phyloP scores from a whole-genome alignment of 108 stramenopile genomes.

The Hondaea fermentalgiana region DNA sequence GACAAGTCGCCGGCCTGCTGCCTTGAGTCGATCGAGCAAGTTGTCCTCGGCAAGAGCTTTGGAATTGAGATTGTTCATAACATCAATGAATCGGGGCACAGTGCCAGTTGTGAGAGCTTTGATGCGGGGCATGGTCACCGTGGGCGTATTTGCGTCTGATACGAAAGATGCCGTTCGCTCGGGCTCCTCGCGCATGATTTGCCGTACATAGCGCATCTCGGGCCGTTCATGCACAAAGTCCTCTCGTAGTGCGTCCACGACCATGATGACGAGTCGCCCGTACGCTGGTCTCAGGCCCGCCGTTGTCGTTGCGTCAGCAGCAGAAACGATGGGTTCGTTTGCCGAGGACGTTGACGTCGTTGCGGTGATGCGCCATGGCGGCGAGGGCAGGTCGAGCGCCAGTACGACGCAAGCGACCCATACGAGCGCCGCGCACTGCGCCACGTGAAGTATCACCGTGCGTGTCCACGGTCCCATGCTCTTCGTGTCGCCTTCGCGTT shows the following conservation, averaged over 20 bases:
- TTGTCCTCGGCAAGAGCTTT: neutral
- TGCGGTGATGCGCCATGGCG: neutral
- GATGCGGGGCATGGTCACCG: conserved; percentile 9
- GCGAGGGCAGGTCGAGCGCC: neutral
- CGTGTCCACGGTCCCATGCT: too few species aligned
- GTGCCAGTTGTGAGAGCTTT: neutral
- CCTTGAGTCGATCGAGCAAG: neutral
- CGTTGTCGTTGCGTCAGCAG: too few species aligned
- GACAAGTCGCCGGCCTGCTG: neutral
- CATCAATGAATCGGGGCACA: neutral
- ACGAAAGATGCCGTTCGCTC: neutral
- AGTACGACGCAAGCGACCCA: neutral
- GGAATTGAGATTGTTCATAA: neutral
- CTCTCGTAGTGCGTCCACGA: neutral
- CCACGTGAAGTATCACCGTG: neutral
- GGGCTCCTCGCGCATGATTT: neutral
- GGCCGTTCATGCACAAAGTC: neutral
- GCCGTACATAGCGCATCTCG: neutral
- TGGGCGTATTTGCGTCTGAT: neutral
- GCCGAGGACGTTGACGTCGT: neutral
- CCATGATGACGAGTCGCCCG: neutral
- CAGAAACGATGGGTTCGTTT: neutral
- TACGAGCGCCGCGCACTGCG: neutral
- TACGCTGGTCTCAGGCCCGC: neutral
- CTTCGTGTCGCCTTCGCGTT: too few species aligned